phyloP scores from a whole-genome alignment of 1,284 basidiomycete genomes.

The Trametes polyzona region DNA sequence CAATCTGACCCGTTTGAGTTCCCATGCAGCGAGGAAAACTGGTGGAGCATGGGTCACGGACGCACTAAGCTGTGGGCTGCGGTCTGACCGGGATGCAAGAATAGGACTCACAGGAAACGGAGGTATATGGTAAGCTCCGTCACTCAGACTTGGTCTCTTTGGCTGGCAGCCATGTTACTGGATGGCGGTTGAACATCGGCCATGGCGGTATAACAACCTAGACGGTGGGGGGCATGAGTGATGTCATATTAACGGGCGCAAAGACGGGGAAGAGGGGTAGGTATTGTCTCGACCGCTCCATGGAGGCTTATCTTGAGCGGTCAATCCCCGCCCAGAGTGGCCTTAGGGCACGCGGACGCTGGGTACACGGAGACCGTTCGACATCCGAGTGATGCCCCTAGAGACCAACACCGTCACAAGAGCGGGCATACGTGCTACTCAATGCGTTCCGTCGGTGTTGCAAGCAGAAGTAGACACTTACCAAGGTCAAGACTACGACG shows the following conservation, averaged over 20 bases:
- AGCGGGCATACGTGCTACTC: too few species aligned
- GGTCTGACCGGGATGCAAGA: background rate
- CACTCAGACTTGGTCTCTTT: constrained; percentile 30
- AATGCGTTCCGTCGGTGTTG: too few species aligned
- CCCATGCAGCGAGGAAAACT: background rate
- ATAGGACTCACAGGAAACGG: constrained; percentile 2
- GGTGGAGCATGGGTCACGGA: background rate
- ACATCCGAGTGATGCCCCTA: too few species aligned
- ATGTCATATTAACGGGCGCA: constrained; percentile 8
- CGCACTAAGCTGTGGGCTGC: constrained; percentile 4
- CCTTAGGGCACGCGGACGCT: too few species aligned
- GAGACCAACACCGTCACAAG: too few species aligned
- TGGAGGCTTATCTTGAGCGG: too few species aligned
- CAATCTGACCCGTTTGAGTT: background rate
- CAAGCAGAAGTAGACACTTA: constrained; percentile 39
- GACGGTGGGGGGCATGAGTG: constrained; percentile 1
- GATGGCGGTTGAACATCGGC: constrained; percentile 66
- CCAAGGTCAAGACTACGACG: constrained; percentile 52
- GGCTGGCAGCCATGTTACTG: constrained; percentile 64
- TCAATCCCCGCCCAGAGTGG: too few species aligned
- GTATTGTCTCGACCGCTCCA: background rate
- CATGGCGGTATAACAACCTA: constrained; percentile 73
- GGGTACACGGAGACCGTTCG: too few species aligned
- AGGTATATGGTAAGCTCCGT: background rate
- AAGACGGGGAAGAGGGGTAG: background rate